Conservation (phyloP, 345 rosid species). For the Eutrema japonicum region DNA sequence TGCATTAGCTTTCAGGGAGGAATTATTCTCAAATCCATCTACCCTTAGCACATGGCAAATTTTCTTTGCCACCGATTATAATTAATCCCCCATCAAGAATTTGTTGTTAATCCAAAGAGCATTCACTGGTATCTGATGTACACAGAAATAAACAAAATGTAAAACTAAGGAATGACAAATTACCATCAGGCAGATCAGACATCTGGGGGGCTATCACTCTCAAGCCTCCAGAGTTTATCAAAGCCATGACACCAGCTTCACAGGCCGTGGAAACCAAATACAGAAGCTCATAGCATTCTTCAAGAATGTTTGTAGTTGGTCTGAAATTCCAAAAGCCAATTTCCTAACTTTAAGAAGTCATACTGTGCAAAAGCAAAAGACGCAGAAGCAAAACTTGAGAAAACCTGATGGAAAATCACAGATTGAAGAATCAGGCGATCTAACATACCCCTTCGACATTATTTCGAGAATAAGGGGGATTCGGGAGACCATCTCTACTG, state of each 20-base stretch:
- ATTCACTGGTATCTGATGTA: neutral
- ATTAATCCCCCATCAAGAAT: neutral
- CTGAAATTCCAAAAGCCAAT: conserved; percentile 49
- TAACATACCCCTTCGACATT: conserved; percentile 56
- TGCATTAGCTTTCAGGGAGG: conserved; percentile 1
- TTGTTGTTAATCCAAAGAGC: neutral
- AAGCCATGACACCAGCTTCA: conserved; percentile 54
- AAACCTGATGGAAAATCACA: neutral
- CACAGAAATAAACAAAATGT: neutral
- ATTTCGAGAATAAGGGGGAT: conserved; percentile 66
- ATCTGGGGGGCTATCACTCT: conserved; percentile 67
- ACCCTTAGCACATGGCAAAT: neutral
- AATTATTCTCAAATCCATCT: neutral
- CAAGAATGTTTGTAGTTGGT: conserved; percentile 47
- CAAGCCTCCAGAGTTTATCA: conserved; percentile 72
- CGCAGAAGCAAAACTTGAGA: neutral
- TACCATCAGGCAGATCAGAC: conserved; percentile 69
- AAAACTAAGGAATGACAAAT: conserved; percentile 9
- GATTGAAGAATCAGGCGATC: conserved; percentile 9
- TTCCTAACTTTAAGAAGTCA: conserved; percentile 6
- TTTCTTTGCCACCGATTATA: neutral
- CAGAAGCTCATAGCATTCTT: conserved; percentile 79
- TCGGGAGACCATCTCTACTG: conserved; percentile 69
- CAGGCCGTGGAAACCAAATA: conserved; percentile 66
- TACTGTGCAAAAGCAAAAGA: conserved; percentile 18